These are phyloP conservation scores for Carex arenaria DNA, from an alignment of 202 grass and related monocot genomes.

Conservation along the genomic window DNA sequence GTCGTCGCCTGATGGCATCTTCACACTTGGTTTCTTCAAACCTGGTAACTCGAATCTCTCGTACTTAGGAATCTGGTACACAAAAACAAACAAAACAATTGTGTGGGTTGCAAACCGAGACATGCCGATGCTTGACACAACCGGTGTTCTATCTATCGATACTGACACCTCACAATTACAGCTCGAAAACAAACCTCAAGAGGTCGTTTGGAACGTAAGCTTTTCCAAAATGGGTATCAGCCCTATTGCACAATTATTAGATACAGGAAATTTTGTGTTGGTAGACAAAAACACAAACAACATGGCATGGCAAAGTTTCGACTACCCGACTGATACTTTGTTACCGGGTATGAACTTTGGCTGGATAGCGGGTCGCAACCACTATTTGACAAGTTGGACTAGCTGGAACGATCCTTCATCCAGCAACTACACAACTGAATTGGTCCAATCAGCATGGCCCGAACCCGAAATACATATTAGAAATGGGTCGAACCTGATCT, in stretches of 20 bases:
- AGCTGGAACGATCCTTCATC: constrained; percentile 15
- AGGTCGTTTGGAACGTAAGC: constrained; percentile 28
- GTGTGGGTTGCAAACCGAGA: constrained; percentile 68
- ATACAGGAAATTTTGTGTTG: constrained; percentile 30
- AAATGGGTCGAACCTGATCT: constrained; percentile 10
- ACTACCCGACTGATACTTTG: constrained; percentile 31
- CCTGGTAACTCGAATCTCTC: not conserved
- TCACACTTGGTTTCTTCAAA: constrained; percentile 37
- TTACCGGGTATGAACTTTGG: constrained; percentile 35
- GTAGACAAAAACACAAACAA: not conserved
- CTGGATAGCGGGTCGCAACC: not conserved
- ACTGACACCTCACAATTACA: constrained; percentile 21
- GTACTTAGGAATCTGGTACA: constrained; percentile 42
- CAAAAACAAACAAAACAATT: constrained; percentile 15
- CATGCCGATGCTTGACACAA: constrained; percentile 16
- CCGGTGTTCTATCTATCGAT: constrained; percentile 18
- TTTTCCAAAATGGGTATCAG: not conserved
- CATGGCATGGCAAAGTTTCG: constrained; percentile 29
- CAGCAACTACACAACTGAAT: constrained; percentile 16
- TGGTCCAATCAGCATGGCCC: constrained; percentile 12
- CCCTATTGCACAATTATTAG: not conserved
- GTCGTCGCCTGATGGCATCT: not conserved
- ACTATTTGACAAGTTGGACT: constrained; percentile 22
- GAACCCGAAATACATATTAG: constrained; percentile 34
- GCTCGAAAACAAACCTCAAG: not conserved